Conservation (phyloP, 2,329 filamentous ascomycete species). For the Sphaerulina musiva region DNA sequence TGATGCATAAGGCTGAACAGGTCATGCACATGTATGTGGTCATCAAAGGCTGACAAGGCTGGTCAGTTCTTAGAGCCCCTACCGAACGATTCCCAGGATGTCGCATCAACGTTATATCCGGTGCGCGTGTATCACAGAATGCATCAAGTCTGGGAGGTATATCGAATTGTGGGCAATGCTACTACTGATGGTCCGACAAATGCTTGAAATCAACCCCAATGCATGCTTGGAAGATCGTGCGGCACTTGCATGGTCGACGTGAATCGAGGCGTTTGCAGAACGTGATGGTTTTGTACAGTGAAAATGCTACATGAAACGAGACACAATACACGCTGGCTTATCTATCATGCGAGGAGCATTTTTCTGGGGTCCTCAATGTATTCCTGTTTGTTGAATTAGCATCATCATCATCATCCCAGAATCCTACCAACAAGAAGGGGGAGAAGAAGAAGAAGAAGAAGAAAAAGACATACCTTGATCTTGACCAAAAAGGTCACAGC, state of each 20-base stretch:
- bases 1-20: no score
- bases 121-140: no score
- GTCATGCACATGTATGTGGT: no score
- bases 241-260: neutral
- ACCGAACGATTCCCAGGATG: no score
- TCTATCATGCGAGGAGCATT: constrained; percentile 60
- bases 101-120: no score
- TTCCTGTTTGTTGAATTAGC: constrained; percentile 36
- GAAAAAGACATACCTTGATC: constrained; percentile 58
- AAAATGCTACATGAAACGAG: constrained; percentile 5
- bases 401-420: neutral
- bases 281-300: constrained; percentile 12
- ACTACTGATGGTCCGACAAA: no score
- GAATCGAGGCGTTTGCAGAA: neutral
- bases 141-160: no score
- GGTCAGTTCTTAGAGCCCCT: no score
- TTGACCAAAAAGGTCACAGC: constrained; percentile 94
- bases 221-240: no score
- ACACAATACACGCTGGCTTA: constrained; percentile 3
- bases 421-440: neutral
- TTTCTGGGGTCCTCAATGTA: constrained; percentile 91
- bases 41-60: no score
- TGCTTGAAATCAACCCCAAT: no score
- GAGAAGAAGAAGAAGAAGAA: neutral
- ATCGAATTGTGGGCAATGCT: no score